Evolutionary conservation across 208 protist species (phyloP), one percentile per base, ranked within the genome.

Genomic region (Perkinsela sp.): DNA sequence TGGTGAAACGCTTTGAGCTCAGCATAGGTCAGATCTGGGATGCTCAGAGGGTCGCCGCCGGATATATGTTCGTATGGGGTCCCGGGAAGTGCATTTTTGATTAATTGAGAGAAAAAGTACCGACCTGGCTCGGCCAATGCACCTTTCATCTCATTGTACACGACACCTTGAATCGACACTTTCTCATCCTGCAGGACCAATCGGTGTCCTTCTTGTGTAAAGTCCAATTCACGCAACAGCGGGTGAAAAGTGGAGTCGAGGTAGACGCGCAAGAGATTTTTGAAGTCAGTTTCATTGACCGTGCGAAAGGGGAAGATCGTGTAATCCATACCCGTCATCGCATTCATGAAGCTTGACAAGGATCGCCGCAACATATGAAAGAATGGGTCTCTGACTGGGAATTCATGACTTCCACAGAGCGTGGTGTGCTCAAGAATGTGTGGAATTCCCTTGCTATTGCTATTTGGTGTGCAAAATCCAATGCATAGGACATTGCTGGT

Each of bases 401-500:
- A 96, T 75, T 95, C 91, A 28, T 85, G 71, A 48, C 87, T 94
- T 28, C 94, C 94, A 77, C 94, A 97, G 28, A 97, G 76, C 15
- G 85, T 85, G 0, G 90, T 96, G 80, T 97, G 94, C 77, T 97
- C 93, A 68, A 96, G 77, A 28, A 97, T 93, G 74, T 97, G 94
- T 15, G 93, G 88, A 1, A 92, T 89, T 66, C 94, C 94, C 30
- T 92, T 96, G 69, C 76, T 81, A 73, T 96, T 89, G 32, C 75
- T 75, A 30, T 93, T 90, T 1, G 88, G 86, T 0, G 94, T 97
- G 68, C 89, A 80, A 73, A 97, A 96, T 29, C 88, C 90, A 29
- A 97, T 92, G 74, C 86, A 93, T 69, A 97, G 96, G 6, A 89
- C 93, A 73, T 95, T 95, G 73, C 96, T 96, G 15, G 76, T 85